phyloP scores from a whole-genome alignment of 2,329 filamentous ascomycete species.

The Penicillium palitans region DNA sequence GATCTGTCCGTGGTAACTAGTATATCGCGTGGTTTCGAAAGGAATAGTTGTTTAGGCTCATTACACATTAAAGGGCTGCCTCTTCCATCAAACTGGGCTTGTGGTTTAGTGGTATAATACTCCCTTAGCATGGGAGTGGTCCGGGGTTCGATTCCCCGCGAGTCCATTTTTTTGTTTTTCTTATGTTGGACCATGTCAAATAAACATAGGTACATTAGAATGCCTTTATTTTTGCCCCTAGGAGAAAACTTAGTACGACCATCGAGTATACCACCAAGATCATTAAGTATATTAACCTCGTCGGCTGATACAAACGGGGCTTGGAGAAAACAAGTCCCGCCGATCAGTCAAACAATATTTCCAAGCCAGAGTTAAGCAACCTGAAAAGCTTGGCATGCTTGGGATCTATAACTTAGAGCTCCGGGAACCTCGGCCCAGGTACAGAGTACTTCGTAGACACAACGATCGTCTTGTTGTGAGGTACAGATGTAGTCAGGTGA shows the following conservation, averaged over 20 bases:
- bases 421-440: not conserved
- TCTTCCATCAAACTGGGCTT: slow-evolving; percentile 27
- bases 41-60: not conserved
- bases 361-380: not conserved
- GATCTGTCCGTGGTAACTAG: not conserved
- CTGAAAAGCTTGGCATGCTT: not conserved
- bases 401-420: not conserved
- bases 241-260: not conserved
- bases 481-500: not conserved
- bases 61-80: fast-evolving
- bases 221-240: not conserved
- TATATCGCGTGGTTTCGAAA: not conserved
- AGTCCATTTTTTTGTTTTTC: slow-evolving; percentile 41
- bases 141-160: slow-evolving; percentile 52
- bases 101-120: slow-evolving; percentile 53
- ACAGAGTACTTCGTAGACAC: not conserved
- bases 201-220: not conserved
- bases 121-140: slow-evolving; percentile 52
- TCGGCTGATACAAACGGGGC: not conserved
- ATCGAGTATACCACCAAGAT: not conserved
- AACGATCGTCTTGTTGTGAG: not conserved
- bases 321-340: not conserved
- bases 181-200: not conserved
- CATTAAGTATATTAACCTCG: too few relatives aligned
- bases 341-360: not conserved